These are phyloP conservation scores for Yamadazyma triangularis DNA, from an alignment of 1,139 yeast genomes.

Conservation along the genomic window DNA sequence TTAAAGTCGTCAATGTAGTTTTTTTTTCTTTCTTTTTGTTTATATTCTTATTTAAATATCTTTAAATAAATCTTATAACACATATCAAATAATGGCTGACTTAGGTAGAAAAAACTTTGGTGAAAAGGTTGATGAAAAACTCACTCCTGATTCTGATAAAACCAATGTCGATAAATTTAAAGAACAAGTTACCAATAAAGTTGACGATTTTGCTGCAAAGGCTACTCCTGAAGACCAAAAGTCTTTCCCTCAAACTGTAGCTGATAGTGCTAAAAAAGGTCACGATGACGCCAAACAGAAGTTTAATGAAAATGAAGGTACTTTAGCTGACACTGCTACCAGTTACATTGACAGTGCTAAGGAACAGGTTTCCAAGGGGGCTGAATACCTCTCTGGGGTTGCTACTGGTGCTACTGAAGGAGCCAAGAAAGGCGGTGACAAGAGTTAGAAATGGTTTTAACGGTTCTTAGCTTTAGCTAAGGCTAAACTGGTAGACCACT, in stretches of 20 bases:
- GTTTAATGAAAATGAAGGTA: conserved; percentile 24
- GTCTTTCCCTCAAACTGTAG: conserved; percentile 61
- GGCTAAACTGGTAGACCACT: background rate
- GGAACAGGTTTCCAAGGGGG: conserved; percentile 56
- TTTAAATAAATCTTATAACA: conserved; percentile 1
- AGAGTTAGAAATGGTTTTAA: too few species aligned
- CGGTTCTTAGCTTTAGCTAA: too few species aligned
- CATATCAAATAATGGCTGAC: conserved; percentile 53
- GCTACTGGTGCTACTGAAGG: conserved; percentile 60
- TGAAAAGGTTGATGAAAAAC: conserved; percentile 60
- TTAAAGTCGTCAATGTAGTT: too few species aligned
- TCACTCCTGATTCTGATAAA: conserved; percentile 75
- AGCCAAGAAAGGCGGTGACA: conserved; percentile 45
- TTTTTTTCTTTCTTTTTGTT: background rate
- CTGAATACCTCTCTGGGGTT: conserved; percentile 54
- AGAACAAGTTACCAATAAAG: conserved; percentile 62
- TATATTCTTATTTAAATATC: conserved; percentile 2
- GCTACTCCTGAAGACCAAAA: conserved; percentile 62
- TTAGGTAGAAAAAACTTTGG: conserved; percentile 71
- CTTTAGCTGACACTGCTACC: conserved; percentile 52
- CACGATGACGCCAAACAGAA: conserved; percentile 45
- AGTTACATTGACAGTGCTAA: conserved; percentile 63
- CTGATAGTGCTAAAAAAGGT: conserved; percentile 51
- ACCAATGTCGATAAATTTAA: conserved; percentile 59
- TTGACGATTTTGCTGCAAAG: conserved; percentile 59